A percentile compares a stretch with the other conserved stretches of the same genome.
Conservation (phyloP, 2,329 filamentous ascomycete species). For the Ophiostoma novo-ulmi region DNA sequence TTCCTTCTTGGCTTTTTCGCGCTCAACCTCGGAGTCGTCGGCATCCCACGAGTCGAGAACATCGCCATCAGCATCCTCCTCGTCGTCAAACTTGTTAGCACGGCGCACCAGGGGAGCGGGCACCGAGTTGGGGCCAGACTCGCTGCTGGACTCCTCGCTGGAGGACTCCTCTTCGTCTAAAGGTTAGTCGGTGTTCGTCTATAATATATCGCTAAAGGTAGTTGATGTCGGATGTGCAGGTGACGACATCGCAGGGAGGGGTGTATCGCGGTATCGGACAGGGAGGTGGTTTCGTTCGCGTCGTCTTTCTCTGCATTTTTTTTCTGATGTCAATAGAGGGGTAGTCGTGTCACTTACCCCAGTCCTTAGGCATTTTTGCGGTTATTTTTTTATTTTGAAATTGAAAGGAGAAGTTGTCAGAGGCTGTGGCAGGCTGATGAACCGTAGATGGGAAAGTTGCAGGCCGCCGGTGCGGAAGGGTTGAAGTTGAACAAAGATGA, state of each 20-base stretch:
- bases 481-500: neutral
- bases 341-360: conserved; percentile 13
- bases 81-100: conserved; percentile 75
- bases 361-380: conserved; percentile 14
- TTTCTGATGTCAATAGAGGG: conserved; percentile 3
- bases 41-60: conserved; percentile 97
- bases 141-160: conserved; percentile 34
- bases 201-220: neutral
- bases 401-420: neutral
- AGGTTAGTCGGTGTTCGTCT: neutral
- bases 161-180: conserved; percentile 10
- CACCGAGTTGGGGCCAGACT: conserved; percentile 35
- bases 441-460: neutral
- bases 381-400: neutral
- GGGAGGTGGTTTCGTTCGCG: neutral
- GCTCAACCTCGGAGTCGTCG: conserved; percentile 94
- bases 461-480: neutral
- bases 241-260: neutral
- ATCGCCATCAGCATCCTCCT: conserved; percentile 75
- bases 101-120: conserved; percentile 41
- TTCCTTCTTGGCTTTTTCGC: conserved; percentile 87
- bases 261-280: conserved; percentile 2
- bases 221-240: neutral
- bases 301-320: neutral
- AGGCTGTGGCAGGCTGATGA: neutral